Evolutionary conservation across 306 rosid genomes (phyloP).

Genomic region (Cucumis sativus): DNA sequence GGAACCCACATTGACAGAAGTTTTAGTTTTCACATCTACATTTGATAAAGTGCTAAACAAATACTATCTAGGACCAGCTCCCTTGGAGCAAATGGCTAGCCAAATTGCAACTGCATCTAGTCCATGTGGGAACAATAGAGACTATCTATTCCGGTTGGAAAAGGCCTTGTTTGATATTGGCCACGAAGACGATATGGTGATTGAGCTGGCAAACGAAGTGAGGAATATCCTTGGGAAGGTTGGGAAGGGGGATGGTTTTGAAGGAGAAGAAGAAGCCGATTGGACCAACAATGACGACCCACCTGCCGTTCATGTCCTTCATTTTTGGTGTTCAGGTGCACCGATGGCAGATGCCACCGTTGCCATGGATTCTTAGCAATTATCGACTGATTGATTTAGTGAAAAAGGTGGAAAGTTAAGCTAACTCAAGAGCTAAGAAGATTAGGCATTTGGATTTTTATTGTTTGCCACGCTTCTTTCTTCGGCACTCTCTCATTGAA

Average conservation of each 20-base stretch:
- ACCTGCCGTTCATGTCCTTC: slow-evolving; percentile 41
- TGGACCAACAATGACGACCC: slow-evolving; percentile 20
- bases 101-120: slow-evolving; percentile 96
- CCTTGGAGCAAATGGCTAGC: slow-evolving; percentile 82
- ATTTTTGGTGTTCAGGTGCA: slow-evolving; percentile 43
- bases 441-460: background rate
- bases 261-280: slow-evolving; percentile 40
- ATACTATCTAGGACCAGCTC: slow-evolving; percentile 93
- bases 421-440: background rate
- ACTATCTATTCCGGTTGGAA: slow-evolving; percentile 68
- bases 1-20: slow-evolving; percentile 50
- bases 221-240: slow-evolving; percentile 53
- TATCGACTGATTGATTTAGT: background rate
- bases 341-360: slow-evolving; percentile 66
- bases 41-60: slow-evolving; percentile 71
- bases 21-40: slow-evolving; percentile 80
- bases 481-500: background rate
- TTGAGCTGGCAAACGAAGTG: slow-evolving; percentile 89
- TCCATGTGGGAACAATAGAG: slow-evolving; percentile 94
- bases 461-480: background rate
- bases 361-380: slow-evolving; percentile 40
- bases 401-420: background rate
- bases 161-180: slow-evolving; percentile 79
- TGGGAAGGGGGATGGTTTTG: slow-evolving; percentile 12
- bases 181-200: slow-evolving; percentile 69